Evolutionary conservation across 2,329 filamentous ascomycete species (phyloP).

Genomic region (Monosporascus ibericus): DNA sequence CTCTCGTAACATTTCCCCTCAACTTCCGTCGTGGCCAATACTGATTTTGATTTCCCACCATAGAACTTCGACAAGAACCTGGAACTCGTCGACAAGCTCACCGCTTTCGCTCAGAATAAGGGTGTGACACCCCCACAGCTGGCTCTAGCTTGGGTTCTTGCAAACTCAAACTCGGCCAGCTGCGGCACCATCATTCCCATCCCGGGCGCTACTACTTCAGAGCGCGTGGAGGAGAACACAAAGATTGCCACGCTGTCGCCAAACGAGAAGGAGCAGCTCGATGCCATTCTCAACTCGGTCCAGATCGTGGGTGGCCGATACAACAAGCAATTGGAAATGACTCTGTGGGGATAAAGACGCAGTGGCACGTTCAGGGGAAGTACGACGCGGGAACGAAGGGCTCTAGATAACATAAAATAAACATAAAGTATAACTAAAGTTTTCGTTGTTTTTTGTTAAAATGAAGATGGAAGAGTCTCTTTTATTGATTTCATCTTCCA

Average conservation of each 20-base stretch:
- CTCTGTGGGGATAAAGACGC: neutral
- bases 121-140: conserved; percentile 7
- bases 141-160: conserved; percentile 7
- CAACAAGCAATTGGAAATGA: neutral
- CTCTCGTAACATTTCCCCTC: neutral
- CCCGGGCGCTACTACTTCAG: neutral
- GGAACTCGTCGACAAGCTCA: conserved; percentile 7
- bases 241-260: neutral
- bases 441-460: too few relatives aligned
- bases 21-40: neutral
- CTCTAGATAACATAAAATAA: too few relatives aligned
- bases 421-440: too few relatives aligned
- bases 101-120: conserved; percentile 3
- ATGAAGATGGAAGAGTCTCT: too few relatives aligned
- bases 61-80: conserved; percentile 10
- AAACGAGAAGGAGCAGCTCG: neutral
- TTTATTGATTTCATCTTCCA: too few relatives aligned
- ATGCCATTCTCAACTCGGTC: neutral
- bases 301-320: neutral
- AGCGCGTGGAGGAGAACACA: neutral
- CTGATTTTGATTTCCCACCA: neutral
- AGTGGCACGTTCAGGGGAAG: too few relatives aligned
- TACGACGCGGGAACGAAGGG: too few relatives aligned
- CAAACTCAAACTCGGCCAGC: conserved; percentile 1
- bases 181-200: conserved; percentile 1